phyloP scores from a whole-genome alignment of 306 rosid species.

The Potentilla sterilis region DNA sequence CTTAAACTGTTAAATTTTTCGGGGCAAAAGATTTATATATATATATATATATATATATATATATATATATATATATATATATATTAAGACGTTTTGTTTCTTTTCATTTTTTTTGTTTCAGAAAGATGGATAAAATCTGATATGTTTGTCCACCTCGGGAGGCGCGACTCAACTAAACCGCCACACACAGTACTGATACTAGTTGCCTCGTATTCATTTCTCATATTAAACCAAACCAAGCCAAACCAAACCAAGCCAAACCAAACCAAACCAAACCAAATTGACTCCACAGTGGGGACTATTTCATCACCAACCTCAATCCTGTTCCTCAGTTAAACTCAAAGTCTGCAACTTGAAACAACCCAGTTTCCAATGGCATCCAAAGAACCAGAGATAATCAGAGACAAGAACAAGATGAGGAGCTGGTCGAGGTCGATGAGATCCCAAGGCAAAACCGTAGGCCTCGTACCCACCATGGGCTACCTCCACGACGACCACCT shows the following conservation, averaged over 20 bases:
- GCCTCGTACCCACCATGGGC: slow-evolving; percentile 90
- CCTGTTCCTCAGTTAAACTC: not conserved
- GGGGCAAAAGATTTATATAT: no score
- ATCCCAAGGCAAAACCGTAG: slow-evolving; percentile 59
- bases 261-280: not conserved
- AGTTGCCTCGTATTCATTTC: not conserved
- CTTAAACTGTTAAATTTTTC: no score
- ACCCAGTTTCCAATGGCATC: slow-evolving; percentile 36
- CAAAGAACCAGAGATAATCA: slow-evolving; percentile 47
- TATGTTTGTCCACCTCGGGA: not conserved
- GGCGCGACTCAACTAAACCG: slow-evolving; percentile 2
- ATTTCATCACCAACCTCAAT: not conserved
- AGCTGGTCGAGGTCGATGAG: slow-evolving; percentile 77
- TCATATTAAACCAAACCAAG: not conserved
- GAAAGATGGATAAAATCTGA: no score
- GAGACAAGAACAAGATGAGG: slow-evolving; percentile 60
- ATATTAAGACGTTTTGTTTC: no score
- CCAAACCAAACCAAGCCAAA: no score
- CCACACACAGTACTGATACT: not conserved
- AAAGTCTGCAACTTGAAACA: not conserved
- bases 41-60: no score
- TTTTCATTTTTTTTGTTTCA: no score
- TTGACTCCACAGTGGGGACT: no score
- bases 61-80: no score
- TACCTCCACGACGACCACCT: slow-evolving; percentile 78